Conservation (phyloP, 2,329 filamentous ascomycete species). For the Aspergillus sp. region DNA sequence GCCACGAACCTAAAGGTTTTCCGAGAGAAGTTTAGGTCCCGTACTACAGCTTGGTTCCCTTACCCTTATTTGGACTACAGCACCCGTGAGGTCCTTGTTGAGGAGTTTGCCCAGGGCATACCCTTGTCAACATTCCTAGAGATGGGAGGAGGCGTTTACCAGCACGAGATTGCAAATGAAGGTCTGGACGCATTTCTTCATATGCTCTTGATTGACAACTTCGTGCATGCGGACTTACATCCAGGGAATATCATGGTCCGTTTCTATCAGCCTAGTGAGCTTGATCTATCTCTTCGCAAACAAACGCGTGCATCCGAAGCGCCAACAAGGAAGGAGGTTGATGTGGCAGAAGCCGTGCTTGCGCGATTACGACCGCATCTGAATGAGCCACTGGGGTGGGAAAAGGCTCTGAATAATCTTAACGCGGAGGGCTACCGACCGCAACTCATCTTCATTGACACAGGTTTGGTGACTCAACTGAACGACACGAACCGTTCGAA, state of each 20-base stretch:
- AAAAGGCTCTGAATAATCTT: conserved; percentile 69
- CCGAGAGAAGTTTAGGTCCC: conserved; percentile 82
- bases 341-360: conserved; percentile 86
- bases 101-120: conserved; percentile 94
- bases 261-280: conserved; percentile 81
- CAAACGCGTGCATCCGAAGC: conserved; percentile 44
- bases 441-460: conserved; percentile 96
- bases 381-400: conserved; percentile 69
- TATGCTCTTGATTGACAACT: conserved; percentile 97
- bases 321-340: conserved; percentile 55
- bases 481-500: conserved; percentile 83
- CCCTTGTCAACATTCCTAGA: conserved; percentile 87
- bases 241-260: conserved; percentile 99
- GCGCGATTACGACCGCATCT: conserved; percentile 73
- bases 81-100: conserved; percentile 86
- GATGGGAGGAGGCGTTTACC: conserved; percentile 87
- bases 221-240: conserved; percentile 93
- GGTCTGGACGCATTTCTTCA: conserved; percentile 93
- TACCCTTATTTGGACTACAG: conserved; percentile 92
- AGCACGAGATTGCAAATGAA: conserved; percentile 91
- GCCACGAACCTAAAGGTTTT: conserved; percentile 84
- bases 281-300: conserved; percentile 60
- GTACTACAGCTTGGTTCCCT: conserved; percentile 94
- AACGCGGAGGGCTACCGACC: conserved; percentile 87
- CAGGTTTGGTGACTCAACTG: conserved; percentile 89